Base-by-base conservation (phyloP, 805 yeast genomes). In the Grigorovia yakushimaensis region DNA sequence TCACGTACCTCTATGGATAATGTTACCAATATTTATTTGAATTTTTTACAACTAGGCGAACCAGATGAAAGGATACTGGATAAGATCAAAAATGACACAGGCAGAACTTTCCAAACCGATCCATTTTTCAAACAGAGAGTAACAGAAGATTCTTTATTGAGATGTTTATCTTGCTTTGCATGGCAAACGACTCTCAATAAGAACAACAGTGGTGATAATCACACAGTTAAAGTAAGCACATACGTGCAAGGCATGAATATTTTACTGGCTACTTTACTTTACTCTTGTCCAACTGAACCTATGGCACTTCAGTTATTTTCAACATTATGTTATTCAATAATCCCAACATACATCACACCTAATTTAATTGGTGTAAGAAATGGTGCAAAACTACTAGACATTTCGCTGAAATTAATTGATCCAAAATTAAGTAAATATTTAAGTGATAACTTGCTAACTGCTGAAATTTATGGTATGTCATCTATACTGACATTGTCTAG, bases 221-320 rank as follows among this genome's bases (percentile, higher is more conserved):
- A 27, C 9, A 27, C 33, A 27, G 37, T 42, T 3, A 33, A 45
- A 15, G 53, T 59, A 24, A 55, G 62, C 44, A 54, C 71, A 0
- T 87, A 87, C 59, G 96, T 88, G n/a, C 96, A 88, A 61, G 96
- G 96, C 2, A 79, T 89, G 83, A 88, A 88, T 60, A 88, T 88
- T 0, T 63, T 88, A 20, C 74, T 84, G 21, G 96, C 95, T 0
- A 96, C 96, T 1, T 76, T 88, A 47, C 74, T 88, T 17, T 88
- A 78, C 60, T 73, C 84, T 1, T 74, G 84, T 55, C 79, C 81
- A 39, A 78, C 88, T 35, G 97, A 88, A 61, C 88, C 95, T 0
- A 87, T 88, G 65, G 93, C 95, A 1, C 88, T 80, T 60, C 77
- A 84, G 10, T 51, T 89, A 35, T 79, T 87, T 54, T 79, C 80